phyloP scores from a whole-genome alignment of 768 basidiomycete species.

The Boletus huronensis region DNA sequence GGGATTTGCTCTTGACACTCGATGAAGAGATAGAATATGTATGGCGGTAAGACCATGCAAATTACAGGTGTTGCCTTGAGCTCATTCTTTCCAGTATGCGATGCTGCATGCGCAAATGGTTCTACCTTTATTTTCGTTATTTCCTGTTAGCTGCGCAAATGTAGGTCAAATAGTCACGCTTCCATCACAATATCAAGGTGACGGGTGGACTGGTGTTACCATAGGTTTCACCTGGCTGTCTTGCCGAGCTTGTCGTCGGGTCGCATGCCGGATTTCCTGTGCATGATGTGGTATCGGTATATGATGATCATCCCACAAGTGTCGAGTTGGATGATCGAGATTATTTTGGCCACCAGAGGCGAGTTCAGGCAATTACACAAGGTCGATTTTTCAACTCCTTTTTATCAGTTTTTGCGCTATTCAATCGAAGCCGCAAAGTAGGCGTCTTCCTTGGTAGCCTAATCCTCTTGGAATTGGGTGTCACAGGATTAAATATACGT shows the following conservation, averaged over 20 bases:
- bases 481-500: constrained; percentile 18
- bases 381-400: neutral
- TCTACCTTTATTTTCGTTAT: constrained; percentile 22
- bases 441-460: constrained; percentile 12
- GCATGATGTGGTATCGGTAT: constrained; percentile 13
- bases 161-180: neutral
- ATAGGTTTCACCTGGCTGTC: constrained; percentile 9
- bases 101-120: constrained; percentile 7
- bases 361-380: neutral
- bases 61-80: neutral
- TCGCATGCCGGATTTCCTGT: constrained; percentile 5
- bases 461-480: constrained; percentile 19
- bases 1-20: constrained; percentile 27
- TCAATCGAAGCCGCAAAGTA: constrained; percentile 34
- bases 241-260: constrained; percentile 12
- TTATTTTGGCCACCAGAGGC: constrained; percentile 27
- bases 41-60: constrained; percentile 26
- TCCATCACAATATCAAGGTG: neutral
- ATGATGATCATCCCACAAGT: neutral
- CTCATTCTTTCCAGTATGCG: constrained; percentile 10
- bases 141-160: constrained; percentile 9
- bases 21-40: constrained; percentile 26
- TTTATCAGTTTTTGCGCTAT: constrained; percentile 25
- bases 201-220: neutral
- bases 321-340: constrained; percentile 18